Conservation (phyloP, 2,329 filamentous ascomycete genomes). For the Diplodia mutila region DNA sequence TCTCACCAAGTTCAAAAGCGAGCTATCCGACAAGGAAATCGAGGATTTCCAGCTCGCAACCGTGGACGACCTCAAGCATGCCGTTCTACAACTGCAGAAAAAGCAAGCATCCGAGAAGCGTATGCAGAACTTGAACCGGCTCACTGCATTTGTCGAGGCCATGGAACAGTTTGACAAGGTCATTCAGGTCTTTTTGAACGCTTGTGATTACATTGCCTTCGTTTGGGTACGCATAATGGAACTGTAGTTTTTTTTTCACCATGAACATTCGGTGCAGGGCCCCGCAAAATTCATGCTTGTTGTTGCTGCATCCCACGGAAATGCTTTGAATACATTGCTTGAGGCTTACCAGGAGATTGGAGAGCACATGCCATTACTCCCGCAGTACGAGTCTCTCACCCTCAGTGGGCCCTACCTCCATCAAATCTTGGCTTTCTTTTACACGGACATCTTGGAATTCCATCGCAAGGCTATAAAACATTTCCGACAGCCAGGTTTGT, state of each 20-base stretch:
- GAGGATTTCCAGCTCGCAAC: conserved; percentile 28
- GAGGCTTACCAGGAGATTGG: conserved; percentile 46
- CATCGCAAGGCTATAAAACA: conserved; percentile 40
- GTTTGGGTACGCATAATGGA: conserved; percentile 31
- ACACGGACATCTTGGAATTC: conserved; percentile 46
- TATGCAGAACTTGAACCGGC: conserved; percentile 34
- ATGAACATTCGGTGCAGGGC: conserved; percentile 15
- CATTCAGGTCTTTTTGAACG: conserved; percentile 43
- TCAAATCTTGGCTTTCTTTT: conserved; percentile 40
- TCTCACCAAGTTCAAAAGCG: conserved; percentile 18
- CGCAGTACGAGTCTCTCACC: conserved; percentile 39
- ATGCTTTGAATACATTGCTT: conserved; percentile 43
- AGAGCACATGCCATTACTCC: conserved; percentile 44
- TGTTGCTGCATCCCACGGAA: conserved; percentile 38
- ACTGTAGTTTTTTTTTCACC: too few species aligned
- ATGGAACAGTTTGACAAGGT: conserved; percentile 45
- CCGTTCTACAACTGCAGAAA: conserved; percentile 35
- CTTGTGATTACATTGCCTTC: conserved; percentile 38
- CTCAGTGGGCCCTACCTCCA: conserved; percentile 36
- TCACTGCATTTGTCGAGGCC: conserved; percentile 33
- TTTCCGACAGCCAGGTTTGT: conserved; percentile 32
- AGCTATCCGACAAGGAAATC: conserved; percentile 25
- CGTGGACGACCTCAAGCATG: conserved; percentile 30
- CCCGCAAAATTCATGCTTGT: conserved; percentile 45
- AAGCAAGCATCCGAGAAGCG: conserved; percentile 32